Evolutionary conservation across 2,329 filamentous ascomycete species (phyloP), one percentile per base, ranked within the genome.

Genomic region (Tolypocladium capitatum): DNA sequence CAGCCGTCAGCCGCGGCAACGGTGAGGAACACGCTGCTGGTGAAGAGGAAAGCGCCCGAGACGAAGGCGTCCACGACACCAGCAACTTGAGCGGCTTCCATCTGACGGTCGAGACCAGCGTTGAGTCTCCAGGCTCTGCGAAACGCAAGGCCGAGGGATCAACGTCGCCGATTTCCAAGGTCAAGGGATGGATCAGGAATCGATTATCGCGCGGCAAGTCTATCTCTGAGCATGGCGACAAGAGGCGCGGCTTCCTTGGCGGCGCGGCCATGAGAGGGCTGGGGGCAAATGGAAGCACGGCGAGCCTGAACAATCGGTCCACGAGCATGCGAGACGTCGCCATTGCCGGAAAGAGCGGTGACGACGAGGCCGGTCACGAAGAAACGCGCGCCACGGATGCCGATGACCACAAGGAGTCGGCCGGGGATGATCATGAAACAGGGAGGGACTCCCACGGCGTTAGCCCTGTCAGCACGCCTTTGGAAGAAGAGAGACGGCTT

Each of bases 151-250:
- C 40, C 5, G 51, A 57, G 31, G 50, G 42, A 14, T 49, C 58
- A 4, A 56, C 57, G 6, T 67, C 64, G 5, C 63, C 64, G 16
- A 64, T 60, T 4, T 62, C 63, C 45, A 70, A 68, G 50, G 69
- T 76, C 40, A 77, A 70, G 53, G 69, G 67, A 35, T 80, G 76
- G 76, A 65, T 80, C 47, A 78, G 73, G 58, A 73, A 70, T 24
- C 73, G 70, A 6, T 73, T 80, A 51, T 69, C 68, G 0, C 64
- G 66, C 5, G 61, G 68, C 9, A 71, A 69, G 48, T 67, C 68
- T 2, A 47, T 67, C 0, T 60, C 64, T 8, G 67, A 68, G 11
- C 60, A 67, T 1, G 58, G 56, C 16, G 58, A 64, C 4, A 65
- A 65, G 55, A 56, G 57, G 43, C 63, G 60, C 48, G 61, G 67